Percentiles rank a stretch among this genome's conserved stretches.
phyloP scores from a whole-genome alignment of 2,329 filamentous ascomycete genomes.

The Diatrype stigma region DNA sequence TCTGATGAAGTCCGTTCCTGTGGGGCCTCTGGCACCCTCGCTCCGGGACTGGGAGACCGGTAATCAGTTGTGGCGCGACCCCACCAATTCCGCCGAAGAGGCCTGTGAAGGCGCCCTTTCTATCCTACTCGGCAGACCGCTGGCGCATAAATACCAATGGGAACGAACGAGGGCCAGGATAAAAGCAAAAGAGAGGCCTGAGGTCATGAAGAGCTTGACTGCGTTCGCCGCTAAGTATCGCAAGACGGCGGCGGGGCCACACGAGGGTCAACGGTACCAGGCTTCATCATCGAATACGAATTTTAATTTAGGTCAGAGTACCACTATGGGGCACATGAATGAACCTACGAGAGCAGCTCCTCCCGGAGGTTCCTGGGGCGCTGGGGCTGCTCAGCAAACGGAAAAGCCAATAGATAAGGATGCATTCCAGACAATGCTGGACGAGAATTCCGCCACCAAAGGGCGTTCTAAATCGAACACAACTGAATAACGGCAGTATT shows the following conservation, averaged over 20 bases:
- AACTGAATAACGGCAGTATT: not conserved
- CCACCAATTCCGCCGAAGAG: slow-evolving; percentile 17
- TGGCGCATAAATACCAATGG: slow-evolving; percentile 11
- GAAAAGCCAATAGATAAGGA: not conserved
- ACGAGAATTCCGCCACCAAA: not conserved
- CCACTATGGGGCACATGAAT: no score
- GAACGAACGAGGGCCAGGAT: slow-evolving; percentile 19
- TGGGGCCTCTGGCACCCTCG: slow-evolving; percentile 21
- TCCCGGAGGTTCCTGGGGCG: not conserved
- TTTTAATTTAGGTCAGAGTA: no score
- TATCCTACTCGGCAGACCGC: slow-evolving; percentile 17
- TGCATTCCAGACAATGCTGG: not conserved
- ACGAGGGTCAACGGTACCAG: not conserved
- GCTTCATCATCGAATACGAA: not conserved
- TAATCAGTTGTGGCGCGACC: slow-evolving; percentile 21
- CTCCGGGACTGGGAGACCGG: slow-evolving; percentile 29
- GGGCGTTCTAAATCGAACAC: not conserved
- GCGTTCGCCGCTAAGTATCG: slow-evolving; percentile 14
- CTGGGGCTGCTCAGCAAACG: not conserved
- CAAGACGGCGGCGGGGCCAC: not conserved
- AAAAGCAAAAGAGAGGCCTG: slow-evolving; percentile 13
- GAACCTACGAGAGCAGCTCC: not conserved
- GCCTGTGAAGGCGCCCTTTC: slow-evolving; percentile 19
- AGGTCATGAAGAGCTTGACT: slow-evolving; percentile 23
- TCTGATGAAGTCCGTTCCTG: slow-evolving; percentile 19